Conservation (phyloP, 1,284 basidiomycete genomes). For the Puccinia coronata region DNA sequence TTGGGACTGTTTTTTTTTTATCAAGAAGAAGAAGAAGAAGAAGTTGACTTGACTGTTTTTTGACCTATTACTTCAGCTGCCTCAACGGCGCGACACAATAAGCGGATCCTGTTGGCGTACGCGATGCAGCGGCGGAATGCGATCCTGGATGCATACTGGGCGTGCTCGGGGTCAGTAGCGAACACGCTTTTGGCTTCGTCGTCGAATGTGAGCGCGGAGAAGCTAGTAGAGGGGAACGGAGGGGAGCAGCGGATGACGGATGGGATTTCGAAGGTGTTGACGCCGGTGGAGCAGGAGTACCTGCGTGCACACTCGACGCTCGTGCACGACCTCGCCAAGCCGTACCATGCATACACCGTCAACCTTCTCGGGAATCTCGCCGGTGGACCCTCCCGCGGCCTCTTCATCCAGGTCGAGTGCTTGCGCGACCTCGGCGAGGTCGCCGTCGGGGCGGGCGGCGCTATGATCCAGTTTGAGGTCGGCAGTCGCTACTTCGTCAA, state of each 20-base stretch:
- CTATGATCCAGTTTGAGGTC: constrained; percentile 43
- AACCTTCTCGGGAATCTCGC: constrained; percentile 35
- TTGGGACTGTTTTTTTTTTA: background rate
- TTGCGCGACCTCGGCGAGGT: constrained; percentile 44
- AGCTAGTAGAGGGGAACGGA: background rate
- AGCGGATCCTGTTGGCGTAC: constrained; percentile 39
- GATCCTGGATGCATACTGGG: constrained; percentile 41
- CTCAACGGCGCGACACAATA: constrained; percentile 44
- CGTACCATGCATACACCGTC: constrained; percentile 44
- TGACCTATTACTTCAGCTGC: constrained; percentile 5
- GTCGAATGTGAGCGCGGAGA: constrained; percentile 20
- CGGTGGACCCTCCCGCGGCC: constrained; percentile 23
- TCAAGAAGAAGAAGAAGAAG: too few relatives aligned
- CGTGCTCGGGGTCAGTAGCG: constrained; percentile 35
- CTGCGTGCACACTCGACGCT: constrained; percentile 41
- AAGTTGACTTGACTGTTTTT: background rate
- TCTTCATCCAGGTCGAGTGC: constrained; percentile 48
- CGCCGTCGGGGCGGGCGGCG: constrained; percentile 34
- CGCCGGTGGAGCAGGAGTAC: constrained; percentile 39
- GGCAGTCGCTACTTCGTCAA: constrained; percentile 45
- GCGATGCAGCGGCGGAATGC: constrained; percentile 47
- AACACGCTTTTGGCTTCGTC: constrained; percentile 39
- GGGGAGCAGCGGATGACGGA: constrained; percentile 19
- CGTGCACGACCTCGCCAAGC: constrained; percentile 42
- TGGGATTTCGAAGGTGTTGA: constrained; percentile 40